Conservation (phyloP, 2,329 filamentous ascomycete genomes). For the Fusarium avenaceum region DNA sequence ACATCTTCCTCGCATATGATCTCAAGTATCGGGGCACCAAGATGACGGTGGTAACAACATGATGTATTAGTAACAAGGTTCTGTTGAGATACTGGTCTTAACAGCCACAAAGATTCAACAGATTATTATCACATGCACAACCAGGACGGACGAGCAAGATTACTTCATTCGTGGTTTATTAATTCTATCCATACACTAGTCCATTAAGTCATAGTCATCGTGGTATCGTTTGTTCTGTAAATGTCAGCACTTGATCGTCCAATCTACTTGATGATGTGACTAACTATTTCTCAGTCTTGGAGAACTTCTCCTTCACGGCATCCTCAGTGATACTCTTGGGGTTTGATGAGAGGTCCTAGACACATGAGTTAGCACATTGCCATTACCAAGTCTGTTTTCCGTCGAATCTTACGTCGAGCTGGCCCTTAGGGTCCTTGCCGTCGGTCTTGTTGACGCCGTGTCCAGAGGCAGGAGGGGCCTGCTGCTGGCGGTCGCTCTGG, state of each 20-base stretch:
- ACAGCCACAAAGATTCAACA: neutral
- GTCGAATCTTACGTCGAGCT: slow-evolving; percentile 61
- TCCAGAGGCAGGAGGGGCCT: slow-evolving; percentile 69
- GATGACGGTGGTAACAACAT: no score
- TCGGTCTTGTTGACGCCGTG: slow-evolving; percentile 67
- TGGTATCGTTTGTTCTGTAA: slow-evolving; percentile 9
- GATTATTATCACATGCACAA: no score
- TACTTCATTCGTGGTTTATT: slow-evolving; percentile 28
- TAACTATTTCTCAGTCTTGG: slow-evolving; percentile 58
- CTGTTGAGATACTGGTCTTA: no score
- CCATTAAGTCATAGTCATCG: slow-evolving; percentile 21
- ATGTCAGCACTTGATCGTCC: neutral
- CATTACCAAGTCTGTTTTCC: fast-evolving
- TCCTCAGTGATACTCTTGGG: slow-evolving; percentile 75
- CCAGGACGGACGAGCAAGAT: neutral
- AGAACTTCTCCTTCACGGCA: slow-evolving; percentile 70
- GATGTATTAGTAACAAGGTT: no score
- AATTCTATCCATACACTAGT: slow-evolving; percentile 20
- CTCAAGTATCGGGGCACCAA: no score
- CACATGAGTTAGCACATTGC: slow-evolving; percentile 4
- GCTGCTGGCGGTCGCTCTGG: slow-evolving; percentile 74
- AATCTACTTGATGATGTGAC: neutral
- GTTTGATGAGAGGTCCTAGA: slow-evolving; percentile 71
- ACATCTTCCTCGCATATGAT: no score
- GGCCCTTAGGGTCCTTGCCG: slow-evolving; percentile 63